Evolutionary conservation across 768 basidiomycete species (phyloP).

Genomic region (Rubroboletus satanas): DNA sequence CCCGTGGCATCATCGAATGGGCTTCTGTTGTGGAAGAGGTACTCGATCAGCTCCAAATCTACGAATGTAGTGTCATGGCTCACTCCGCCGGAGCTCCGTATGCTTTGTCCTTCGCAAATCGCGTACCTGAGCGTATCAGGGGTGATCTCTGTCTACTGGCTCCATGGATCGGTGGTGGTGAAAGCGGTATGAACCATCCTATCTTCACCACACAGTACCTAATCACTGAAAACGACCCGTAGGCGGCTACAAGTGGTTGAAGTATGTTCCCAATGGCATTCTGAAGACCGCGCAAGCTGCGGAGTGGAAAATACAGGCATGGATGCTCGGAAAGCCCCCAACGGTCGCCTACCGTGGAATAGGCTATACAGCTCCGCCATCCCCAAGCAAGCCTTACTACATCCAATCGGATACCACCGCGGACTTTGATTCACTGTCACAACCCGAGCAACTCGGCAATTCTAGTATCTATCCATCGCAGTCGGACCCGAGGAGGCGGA

Average conservation of each 20-base stretch:
- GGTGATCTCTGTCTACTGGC: conserved; percentile 88
- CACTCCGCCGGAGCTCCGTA: conserved; percentile 97
- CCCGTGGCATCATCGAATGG: conserved; percentile 87
- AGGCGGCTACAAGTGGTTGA: conserved; percentile 94
- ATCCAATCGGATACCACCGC: conserved; percentile 16
- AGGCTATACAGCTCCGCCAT: conserved; percentile 59
- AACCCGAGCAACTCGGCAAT: conserved; percentile 18
- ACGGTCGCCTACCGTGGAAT: conserved; percentile 82
- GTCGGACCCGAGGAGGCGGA: conserved; percentile 48
- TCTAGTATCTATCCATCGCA: conserved; percentile 28
- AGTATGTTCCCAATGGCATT: conserved; percentile 90
- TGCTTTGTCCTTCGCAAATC: conserved; percentile 83
- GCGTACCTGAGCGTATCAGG: conserved; percentile 65
- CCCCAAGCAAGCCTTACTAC: conserved; percentile 31
- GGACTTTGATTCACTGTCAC: conserved; percentile 20
- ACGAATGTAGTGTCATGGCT: conserved; percentile 84
- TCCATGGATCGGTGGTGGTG: conserved; percentile 93
- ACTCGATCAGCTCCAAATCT: conserved; percentile 72
- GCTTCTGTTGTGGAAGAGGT: conserved; percentile 87
- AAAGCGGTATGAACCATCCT: conserved; percentile 60
- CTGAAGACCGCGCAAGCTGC: conserved; percentile 95
- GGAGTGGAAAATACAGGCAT: conserved; percentile 95
- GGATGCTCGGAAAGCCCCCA: conserved; percentile 96
- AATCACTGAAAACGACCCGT: conserved; percentile 12
- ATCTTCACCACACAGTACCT: not conserved